Percentiles rank a stretch among this genome's conserved stretches.
These are phyloP conservation scores for Heracleum sosnowskyi DNA, from an alignment of 129 eudicot genomes.

Conservation along the genomic window DNA sequence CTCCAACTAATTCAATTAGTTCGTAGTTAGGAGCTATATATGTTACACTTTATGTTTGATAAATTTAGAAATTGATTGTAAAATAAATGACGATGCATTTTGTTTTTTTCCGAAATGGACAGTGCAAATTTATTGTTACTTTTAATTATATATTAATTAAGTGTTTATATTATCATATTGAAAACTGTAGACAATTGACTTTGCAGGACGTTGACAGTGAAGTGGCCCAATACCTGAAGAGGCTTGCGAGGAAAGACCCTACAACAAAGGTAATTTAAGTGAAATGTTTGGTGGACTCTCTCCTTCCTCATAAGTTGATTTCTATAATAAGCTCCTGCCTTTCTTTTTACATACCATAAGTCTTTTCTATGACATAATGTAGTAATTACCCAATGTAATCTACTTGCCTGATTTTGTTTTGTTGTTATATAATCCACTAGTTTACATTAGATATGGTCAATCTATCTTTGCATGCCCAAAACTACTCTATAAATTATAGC, in stretches of 20 bases:
- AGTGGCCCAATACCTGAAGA: slow-evolving; percentile 75
- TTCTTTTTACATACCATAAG: neutral
- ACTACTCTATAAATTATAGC: neutral
- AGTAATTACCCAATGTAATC: neutral
- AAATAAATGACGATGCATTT: neutral
- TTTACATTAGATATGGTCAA: neutral
- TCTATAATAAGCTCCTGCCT: neutral
- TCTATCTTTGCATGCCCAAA: neutral
- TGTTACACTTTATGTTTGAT: neutral
- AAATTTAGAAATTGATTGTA: neutral
- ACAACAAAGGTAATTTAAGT: slow-evolving; percentile 62
- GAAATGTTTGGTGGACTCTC: neutral
- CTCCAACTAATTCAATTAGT: neutral
- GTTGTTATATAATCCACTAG: neutral
- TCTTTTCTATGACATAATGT: neutral
- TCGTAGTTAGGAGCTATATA: neutral
- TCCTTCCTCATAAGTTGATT: neutral
- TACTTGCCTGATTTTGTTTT: neutral
- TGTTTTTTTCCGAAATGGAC: neutral
- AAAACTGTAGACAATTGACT: neutral
- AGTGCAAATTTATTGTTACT: neutral
- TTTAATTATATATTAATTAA: neutral
- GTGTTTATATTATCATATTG: neutral
- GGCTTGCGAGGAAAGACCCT: slow-evolving; percentile 93
- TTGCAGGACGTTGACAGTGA: slow-evolving; percentile 79